A percentile compares a stretch with the other conserved stretches of the same genome.
phyloP scores from a whole-genome alignment of 2,329 filamentous ascomycete genomes.

The Talaromyces piceae region DNA sequence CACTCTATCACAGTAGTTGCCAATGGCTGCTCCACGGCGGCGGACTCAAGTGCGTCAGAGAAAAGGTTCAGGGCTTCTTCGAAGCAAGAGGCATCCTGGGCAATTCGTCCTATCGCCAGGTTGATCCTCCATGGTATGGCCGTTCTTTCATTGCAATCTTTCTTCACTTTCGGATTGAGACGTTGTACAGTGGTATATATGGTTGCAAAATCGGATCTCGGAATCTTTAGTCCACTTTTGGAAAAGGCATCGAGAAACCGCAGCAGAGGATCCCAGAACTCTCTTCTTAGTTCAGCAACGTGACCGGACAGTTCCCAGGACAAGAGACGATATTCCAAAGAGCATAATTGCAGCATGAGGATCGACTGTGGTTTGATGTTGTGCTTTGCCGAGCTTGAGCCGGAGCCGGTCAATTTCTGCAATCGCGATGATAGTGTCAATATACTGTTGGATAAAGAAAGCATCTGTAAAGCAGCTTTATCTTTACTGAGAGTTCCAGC shows the following conservation, averaged over 20 bases:
- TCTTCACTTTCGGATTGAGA: conserved; percentile 24
- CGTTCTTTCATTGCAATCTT: conserved; percentile 20
- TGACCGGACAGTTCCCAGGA: conserved; percentile 38
- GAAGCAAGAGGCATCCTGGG: conserved; percentile 32
- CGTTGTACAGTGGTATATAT: conserved; percentile 30
- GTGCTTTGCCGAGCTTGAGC: conserved; percentile 12
- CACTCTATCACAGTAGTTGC: conserved; percentile 30
- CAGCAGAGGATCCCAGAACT: conserved; percentile 38
- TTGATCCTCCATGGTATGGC: conserved; percentile 25
- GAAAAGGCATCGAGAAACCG: conserved; percentile 32
- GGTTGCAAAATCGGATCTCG: conserved; percentile 30
- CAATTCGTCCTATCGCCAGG: conserved; percentile 32
- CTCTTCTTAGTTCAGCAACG: conserved; percentile 32
- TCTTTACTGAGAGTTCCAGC: conserved; percentile 27
- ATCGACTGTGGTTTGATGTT: conserved; percentile 23
- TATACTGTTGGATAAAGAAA: conserved; percentile 36
- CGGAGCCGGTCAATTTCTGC: conserved; percentile 12
- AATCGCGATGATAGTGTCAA: conserved; percentile 25
- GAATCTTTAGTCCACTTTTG: conserved; percentile 25
- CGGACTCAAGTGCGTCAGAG: conserved; percentile 22
- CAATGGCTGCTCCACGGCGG: conserved; percentile 26
- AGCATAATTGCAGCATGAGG: conserved; percentile 34
- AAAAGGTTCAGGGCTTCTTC: conserved; percentile 33
- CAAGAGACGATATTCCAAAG: conserved; percentile 33
- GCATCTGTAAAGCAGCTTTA: conserved; percentile 38